These are phyloP conservation scores for Apiospora koreana DNA, from an alignment of 2,329 filamentous ascomycete species.

Conservation along the genomic window DNA sequence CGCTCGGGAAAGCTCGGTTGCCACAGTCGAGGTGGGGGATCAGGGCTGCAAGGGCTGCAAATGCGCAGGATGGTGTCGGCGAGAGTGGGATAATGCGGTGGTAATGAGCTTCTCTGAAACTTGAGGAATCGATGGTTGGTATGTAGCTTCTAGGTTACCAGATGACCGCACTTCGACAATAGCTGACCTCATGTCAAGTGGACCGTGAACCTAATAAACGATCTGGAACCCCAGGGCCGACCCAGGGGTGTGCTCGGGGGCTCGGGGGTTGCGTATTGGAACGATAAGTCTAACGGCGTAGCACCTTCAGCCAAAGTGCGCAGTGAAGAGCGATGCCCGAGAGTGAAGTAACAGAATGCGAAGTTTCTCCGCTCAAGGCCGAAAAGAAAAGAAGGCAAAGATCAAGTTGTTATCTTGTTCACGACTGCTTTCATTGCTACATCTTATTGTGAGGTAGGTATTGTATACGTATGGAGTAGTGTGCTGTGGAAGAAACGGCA, in stretches of 20 bases:
- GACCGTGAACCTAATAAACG: constrained; percentile 10
- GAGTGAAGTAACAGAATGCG: neutral
- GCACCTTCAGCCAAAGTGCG: neutral
- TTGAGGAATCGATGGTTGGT: neutral
- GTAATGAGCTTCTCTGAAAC: neutral
- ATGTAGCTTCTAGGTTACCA: neutral
- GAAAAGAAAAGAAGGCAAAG: neutral
- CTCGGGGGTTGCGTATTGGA: neutral
- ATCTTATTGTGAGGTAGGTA: too few species aligned
- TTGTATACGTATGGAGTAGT: too few species aligned
- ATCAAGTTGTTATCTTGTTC: neutral
- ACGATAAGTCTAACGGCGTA: neutral
- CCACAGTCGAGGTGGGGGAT: neutral
- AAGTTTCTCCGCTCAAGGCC: neutral
- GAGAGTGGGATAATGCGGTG: neutral
- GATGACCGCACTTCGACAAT: constrained; percentile 10
- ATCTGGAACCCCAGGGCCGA: neutral
- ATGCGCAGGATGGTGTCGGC: neutral
- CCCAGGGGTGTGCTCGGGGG: too few species aligned
- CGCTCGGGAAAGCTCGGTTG: constrained; percentile 4
- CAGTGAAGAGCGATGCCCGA: neutral
- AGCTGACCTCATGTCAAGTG: constrained; percentile 12
- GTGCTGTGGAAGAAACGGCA: neutral
- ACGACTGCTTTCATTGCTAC: neutral
- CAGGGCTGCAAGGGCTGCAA: neutral